phyloP scores from a whole-genome alignment of 257 asterid genomes.

The Ballota nigra region DNA sequence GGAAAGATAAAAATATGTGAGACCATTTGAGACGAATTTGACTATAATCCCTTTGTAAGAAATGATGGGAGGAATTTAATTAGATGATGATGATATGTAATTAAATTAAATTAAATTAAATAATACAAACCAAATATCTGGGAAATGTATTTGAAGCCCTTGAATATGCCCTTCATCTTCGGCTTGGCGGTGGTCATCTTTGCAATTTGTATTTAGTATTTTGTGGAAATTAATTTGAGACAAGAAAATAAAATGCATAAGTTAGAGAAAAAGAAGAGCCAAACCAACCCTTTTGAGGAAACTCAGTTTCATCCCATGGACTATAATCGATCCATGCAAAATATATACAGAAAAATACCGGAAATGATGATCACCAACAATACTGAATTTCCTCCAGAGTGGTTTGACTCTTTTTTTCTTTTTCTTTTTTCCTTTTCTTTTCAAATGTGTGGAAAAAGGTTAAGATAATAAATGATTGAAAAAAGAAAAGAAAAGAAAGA shows the following conservation, averaged over 20 bases:
- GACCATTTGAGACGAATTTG: no score
- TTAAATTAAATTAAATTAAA: no score
- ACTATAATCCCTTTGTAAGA: no score
- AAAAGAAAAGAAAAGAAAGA: conserved; percentile 2
- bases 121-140: conserved; percentile 66
- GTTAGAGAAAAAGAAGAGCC: conserved; percentile 8
- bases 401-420: conserved; percentile 26
- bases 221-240: not conserved
- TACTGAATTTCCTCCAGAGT: conserved; percentile 27
- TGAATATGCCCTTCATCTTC: conserved; percentile 87
- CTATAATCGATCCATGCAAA: conserved; percentile 41
- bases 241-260: conserved; percentile 31
- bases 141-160: conserved; percentile 93
- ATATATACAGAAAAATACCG: not conserved
- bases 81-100: not conserved
- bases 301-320: conserved; percentile 51
- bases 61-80: not conserved
- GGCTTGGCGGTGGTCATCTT: conserved; percentile 33
- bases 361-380: conserved; percentile 22
- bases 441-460: conserved; percentile 9
- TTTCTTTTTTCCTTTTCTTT: not conserved
- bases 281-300: conserved; percentile 40
- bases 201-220: not conserved
- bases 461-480: not conserved
- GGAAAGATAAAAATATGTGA: no score